Evolutionary conservation across 352 stramenopile genomes (phyloP).

Genomic region (Phytophthora sojae): DNA sequence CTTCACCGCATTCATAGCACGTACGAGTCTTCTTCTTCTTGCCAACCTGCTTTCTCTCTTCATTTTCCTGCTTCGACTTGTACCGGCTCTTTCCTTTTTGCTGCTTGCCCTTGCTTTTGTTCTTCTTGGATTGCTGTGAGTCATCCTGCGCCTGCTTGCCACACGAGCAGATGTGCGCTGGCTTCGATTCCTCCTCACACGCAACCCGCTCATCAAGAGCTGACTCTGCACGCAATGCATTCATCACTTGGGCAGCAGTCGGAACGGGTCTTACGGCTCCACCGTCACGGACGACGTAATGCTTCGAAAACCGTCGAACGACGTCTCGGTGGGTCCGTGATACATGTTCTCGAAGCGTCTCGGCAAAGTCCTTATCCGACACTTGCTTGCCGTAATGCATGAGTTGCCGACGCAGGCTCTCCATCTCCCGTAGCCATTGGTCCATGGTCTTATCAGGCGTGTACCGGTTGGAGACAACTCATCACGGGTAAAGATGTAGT

Average conservation of each 20-base stretch:
- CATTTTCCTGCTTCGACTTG: background rate
- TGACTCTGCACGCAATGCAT: background rate
- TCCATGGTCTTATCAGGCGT: slow-evolving; percentile 16
- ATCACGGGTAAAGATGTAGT: slow-evolving; percentile 12
- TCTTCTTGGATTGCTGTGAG: background rate
- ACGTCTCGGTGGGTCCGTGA: slow-evolving; percentile 17
- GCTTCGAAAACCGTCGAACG: slow-evolving; percentile 14
- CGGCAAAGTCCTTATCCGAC: slow-evolving; percentile 11
- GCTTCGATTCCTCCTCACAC: slow-evolving; percentile 4
- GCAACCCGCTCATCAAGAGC: slow-evolving; percentile 12
- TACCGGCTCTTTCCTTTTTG: background rate
- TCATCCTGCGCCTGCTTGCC: slow-evolving; percentile 3
- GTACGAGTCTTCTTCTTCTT: slow-evolving; percentile 4
- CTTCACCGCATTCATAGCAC: slow-evolving; percentile 9
- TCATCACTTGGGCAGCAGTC: slow-evolving; percentile 2
- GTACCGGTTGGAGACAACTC: slow-evolving; percentile 20
- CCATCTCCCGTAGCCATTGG: slow-evolving; percentile 14
- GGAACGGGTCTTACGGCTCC: slow-evolving; percentile 1
- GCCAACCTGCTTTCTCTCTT: background rate
- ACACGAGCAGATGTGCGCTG: slow-evolving; percentile 8
- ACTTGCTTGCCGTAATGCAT: slow-evolving; percentile 16
- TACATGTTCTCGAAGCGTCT: slow-evolving; percentile 14
- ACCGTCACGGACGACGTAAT: slow-evolving; percentile 20
- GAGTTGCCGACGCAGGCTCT: slow-evolving; percentile 4
- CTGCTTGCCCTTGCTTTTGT: slow-evolving; percentile 16